Percentiles rank a stretch among this genome's conserved stretches.
Conservation (phyloP, 2,329 filamentous ascomycete genomes). For the Beauveria sp. region DNA sequence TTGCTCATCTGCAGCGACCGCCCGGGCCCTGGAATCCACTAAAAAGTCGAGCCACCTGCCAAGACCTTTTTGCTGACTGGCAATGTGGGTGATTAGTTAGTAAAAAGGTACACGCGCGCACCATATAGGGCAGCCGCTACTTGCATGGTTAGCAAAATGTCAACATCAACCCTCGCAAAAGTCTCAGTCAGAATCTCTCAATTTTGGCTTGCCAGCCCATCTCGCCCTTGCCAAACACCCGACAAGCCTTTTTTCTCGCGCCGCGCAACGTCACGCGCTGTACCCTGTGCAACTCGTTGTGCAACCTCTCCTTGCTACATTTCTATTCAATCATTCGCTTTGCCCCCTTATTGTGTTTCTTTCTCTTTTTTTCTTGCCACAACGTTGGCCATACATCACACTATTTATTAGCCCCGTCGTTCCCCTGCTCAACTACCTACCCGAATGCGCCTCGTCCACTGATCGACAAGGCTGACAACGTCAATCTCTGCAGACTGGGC, state of each 20-base stretch:
- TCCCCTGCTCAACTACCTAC: background rate
- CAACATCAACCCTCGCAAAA: too few relatives aligned
- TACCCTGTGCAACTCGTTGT: background rate
- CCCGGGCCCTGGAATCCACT: background rate
- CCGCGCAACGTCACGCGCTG: slow-evolving; percentile 9
- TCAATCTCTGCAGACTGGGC: background rate
- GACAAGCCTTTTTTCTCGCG: background rate
- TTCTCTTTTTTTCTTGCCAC: background rate
- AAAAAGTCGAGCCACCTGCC: slow-evolving; percentile 1
- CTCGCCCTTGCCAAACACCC: background rate
- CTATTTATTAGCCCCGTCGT: background rate
- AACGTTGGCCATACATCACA: background rate
- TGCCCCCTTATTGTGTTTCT: background rate
- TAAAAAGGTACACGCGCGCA: too few relatives aligned
- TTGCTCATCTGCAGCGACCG: background rate
- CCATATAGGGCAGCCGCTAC: too few relatives aligned
- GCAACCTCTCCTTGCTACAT: background rate
- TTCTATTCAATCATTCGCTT: background rate
- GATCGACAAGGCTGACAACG: background rate
- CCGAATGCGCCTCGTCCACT: background rate
- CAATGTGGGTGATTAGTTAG: too few relatives aligned
- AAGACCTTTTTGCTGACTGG: background rate
- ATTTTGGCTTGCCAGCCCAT: background rate
- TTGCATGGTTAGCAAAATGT: too few relatives aligned
- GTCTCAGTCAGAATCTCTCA: too few relatives aligned